Conservation (phyloP, 2,329 filamentous ascomycete species). For the Neopestalotiopsis rosae region DNA sequence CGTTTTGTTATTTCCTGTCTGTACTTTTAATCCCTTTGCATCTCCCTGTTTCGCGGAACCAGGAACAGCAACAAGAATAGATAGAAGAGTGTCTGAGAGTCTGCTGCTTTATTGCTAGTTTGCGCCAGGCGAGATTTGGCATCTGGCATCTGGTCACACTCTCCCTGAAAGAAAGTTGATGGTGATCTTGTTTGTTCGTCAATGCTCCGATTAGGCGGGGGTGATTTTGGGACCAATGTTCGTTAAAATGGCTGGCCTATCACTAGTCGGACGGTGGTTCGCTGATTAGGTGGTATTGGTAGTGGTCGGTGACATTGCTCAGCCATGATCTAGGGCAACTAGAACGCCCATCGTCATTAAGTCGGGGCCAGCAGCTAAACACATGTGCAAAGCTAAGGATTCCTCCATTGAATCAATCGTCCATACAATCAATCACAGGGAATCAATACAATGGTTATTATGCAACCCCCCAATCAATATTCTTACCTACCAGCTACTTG, state of each 20-base stretch:
- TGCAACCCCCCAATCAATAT: not conserved
- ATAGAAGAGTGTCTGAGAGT: too few species aligned
- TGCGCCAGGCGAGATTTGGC: too few species aligned
- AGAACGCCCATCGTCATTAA: slow-evolving; percentile 7
- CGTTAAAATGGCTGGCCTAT: not conserved
- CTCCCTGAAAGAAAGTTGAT: not conserved
- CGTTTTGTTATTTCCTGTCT: not conserved
- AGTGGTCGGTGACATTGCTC: not conserved
- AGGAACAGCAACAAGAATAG: too few species aligned
- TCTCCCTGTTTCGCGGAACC: too few species aligned
- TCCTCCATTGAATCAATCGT: too few species aligned
- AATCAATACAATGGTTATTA: not conserved
- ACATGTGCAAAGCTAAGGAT: not conserved
- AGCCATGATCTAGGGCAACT: slow-evolving; percentile 6
- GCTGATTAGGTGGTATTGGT: slow-evolving; percentile 3
- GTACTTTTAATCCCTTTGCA: not conserved
- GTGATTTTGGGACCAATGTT: not conserved
- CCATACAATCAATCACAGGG: not conserved
- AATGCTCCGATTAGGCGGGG: not conserved
- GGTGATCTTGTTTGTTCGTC: not conserved
- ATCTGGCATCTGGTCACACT: too few species aligned
- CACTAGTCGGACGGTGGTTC: not conserved
- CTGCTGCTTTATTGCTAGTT: too few species aligned
- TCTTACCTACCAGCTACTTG: too few species aligned
- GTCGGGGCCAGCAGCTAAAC: not conserved